Conservation (phyloP, 2,329 filamentous ascomycete genomes). For the Orbilia blumenaviensis region DNA sequence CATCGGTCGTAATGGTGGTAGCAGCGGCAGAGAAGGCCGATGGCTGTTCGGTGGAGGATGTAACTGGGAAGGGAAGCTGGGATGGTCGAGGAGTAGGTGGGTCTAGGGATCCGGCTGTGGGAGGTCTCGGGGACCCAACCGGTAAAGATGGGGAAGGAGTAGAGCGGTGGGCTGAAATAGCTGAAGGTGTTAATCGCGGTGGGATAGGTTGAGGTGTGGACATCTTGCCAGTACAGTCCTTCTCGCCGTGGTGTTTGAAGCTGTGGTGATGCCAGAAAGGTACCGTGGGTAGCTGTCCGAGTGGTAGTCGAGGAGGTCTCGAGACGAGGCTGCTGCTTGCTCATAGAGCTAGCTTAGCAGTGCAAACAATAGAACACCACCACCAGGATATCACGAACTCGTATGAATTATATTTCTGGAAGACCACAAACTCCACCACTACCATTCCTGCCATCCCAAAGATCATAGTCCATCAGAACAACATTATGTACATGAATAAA, state of each 20-base stretch:
- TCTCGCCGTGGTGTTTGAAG: background rate
- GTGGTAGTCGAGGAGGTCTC: background rate
- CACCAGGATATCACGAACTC: background rate
- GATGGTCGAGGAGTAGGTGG: constrained; percentile 44
- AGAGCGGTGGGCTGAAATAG: constrained; percentile 1
- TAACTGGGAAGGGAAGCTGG: constrained; percentile 36
- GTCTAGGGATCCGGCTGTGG: constrained; percentile 36
- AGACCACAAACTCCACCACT: background rate
- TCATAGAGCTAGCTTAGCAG: constrained; percentile 26
- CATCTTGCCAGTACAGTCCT: constrained; percentile 4
- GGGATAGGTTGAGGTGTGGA: constrained; percentile 41
- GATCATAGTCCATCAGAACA: background rate
- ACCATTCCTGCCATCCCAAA: background rate
- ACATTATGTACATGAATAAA: background rate
- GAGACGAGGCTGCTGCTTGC: constrained; percentile 11
- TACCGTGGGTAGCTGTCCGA: background rate
- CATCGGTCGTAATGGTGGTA: constrained; percentile 8
- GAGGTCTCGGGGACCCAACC: constrained; percentile 22
- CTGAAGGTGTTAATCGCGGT: constrained; percentile 27
- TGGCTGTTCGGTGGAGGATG: background rate
- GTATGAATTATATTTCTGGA: background rate
- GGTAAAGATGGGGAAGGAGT: constrained; percentile 9
- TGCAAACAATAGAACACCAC: background rate
- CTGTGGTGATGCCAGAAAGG: constrained; percentile 11
- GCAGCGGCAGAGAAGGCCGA: background rate